A percentile compares a stretch with the other conserved stretches of the same genome.
phyloP scores from a whole-genome alignment of 495 filamentous ascomycete genomes.

The Penicillium steckii region DNA sequence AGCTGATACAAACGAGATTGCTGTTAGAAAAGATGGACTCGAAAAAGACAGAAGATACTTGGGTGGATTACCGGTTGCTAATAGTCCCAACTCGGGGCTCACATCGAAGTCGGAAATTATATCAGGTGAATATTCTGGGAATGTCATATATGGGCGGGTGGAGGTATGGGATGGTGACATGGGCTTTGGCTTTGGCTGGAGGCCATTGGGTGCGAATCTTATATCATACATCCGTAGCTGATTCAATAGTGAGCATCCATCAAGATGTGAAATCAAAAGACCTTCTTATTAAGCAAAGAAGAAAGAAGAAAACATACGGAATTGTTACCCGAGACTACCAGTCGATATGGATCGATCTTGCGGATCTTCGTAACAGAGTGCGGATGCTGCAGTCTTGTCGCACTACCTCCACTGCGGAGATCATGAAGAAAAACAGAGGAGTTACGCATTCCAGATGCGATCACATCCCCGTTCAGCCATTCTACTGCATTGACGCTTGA shows the following conservation, averaged over 20 bases:
- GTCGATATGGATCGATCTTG: slow-evolving; percentile 35
- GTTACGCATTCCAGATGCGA: slow-evolving; percentile 37
- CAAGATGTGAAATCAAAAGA: not conserved
- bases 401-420: slow-evolving; percentile 32
- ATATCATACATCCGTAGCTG: slow-evolving; percentile 49
- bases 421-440: slow-evolving; percentile 40
- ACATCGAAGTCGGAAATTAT: slow-evolving; percentile 36
- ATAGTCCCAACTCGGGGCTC: slow-evolving; percentile 34
- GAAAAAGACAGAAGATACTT: not conserved
- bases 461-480: slow-evolving; percentile 38
- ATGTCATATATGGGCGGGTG: slow-evolving; percentile 37
- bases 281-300: not conserved
- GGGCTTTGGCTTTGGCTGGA: slow-evolving; percentile 30
- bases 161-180: slow-evolving; percentile 25
- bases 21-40: not conserved
- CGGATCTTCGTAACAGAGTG: slow-evolving; percentile 37
- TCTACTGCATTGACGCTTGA: slow-evolving; percentile 37
- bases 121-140: slow-evolving; percentile 29
- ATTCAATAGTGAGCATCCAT: not conserved
- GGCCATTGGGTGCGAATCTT: slow-evolving; percentile 34
- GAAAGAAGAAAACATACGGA: slow-evolving; percentile 26
- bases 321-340: slow-evolving; percentile 37
- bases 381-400: slow-evolving; percentile 34
- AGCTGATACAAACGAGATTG: slow-evolving; percentile 10
- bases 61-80: slow-evolving; percentile 33